Evolutionary conservation across 2,329 filamentous ascomycete genomes (phyloP), one percentile per base, ranked within the genome.

Genomic region (Phialophora verrucosa): DNA sequence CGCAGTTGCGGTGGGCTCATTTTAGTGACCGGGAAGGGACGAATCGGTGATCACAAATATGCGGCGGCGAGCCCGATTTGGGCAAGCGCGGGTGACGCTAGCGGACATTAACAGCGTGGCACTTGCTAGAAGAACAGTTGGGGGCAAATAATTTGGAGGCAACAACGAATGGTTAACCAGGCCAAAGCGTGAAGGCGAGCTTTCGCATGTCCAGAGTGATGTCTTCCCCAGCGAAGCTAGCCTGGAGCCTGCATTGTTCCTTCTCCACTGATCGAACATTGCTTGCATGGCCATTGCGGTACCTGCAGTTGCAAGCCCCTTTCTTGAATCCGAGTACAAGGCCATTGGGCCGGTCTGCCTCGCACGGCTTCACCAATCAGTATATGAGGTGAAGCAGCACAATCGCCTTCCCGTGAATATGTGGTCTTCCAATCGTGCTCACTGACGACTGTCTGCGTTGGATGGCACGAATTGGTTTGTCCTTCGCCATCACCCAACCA

Each of bases 1-100:
- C 57, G 65, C 60, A 69, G 62, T 64, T 60, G 63, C 68, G 65
- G 65, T 70, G 68, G 65, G 60, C 38, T 54, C 47, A 62, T 44
- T 62, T 65, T 69, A 71, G 67, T 59, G 63, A 53, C 27, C 49
- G n/a, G 63, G 66, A 35, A 64, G 38, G 49, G 57, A 63, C 66
- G 63, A 68, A 68, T 65, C 49, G 57, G 35, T 25, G 44, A 63
- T 57, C 59, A 63, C 47, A 50, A 25, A 35, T 12, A 4, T 17
- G 47, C 63, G 56, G 63, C n/a, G 47, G 60, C 59, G 58, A 65
- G 42, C 58, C 59, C 31, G 42, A 56, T 55, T 4, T n/a, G 29
- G 59, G 59, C 31, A 61, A 61, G 59, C 57, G 57, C 57, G 0
- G 17, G 49, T n/a, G 59, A 47, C 64, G 35, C 49, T 66, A 66